These are phyloP conservation scores for Kazachstania africana DNA, from an alignment of 805 yeast species.

Conservation along the genomic window DNA sequence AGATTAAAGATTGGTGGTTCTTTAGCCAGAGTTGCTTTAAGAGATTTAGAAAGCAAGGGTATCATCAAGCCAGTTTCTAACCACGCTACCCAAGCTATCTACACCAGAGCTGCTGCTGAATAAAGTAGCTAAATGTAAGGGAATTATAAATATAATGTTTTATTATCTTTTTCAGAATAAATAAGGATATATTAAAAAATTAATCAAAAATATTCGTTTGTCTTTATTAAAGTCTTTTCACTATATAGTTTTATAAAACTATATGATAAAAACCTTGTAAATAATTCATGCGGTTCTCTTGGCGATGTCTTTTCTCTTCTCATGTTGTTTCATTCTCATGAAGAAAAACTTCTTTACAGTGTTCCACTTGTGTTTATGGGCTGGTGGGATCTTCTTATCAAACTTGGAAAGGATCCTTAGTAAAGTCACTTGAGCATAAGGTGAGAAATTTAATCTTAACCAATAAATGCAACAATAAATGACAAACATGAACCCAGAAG, in stretches of 20 bases:
- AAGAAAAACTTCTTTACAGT: slow-evolving; percentile 31
- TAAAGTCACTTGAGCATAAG: slow-evolving; percentile 28
- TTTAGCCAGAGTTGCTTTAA: slow-evolving; percentile 94
- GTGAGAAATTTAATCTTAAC: slow-evolving; percentile 50
- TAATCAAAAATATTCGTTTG: too few relatives aligned
- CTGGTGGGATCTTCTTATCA: slow-evolving; percentile 26
- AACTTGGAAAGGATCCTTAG: slow-evolving; percentile 20
- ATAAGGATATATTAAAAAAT: too few relatives aligned
- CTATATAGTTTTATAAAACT: too few relatives aligned
- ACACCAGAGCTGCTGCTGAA: slow-evolving; percentile 78
- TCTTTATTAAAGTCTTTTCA: too few relatives aligned
- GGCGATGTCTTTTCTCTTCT: slow-evolving; percentile 5
- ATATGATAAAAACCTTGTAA: too few relatives aligned
- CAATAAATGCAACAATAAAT: slow-evolving; percentile 51
- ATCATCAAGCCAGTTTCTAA: slow-evolving; percentile 85
- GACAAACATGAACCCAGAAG: slow-evolving; percentile 58
- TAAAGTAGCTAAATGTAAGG: too few relatives aligned
- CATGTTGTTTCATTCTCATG: slow-evolving; percentile 29
- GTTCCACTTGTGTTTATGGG: slow-evolving; percentile 30
- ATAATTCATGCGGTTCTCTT: slow-evolving; percentile 1
- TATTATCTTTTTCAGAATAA: too few relatives aligned
- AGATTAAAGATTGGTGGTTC: slow-evolving; percentile 99
- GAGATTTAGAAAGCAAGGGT: slow-evolving; percentile 91
- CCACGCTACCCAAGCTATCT: slow-evolving; percentile 95
- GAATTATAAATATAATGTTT: too few relatives aligned